Conservation (phyloP, 345 rosid genomes). For the sweet orange (Citrus sinensis) region DVS_A1.0 CM039161.1:19063501-19064000, state of each 20-base stretch:
- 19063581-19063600: not conserved
- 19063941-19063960: not conserved
- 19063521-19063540: not conserved
- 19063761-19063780: not conserved
- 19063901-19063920: too few species aligned
- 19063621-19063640: not conserved
- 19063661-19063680: not conserved
- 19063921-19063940: not conserved
- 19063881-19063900: too few species aligned
- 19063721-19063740: not conserved
- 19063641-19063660: not conserved
- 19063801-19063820: not conserved
- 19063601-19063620: not conserved
- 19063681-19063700: not conserved
- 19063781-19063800: not conserved
- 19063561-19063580: not conserved
- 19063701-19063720: too few species aligned
- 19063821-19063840: not conserved
- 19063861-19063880: too few species aligned
- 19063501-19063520: not conserved
- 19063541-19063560: not conserved
- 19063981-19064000: not conserved
- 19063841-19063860: too few species aligned
- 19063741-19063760: not conserved
- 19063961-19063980: not conserved